phyloP scores from a whole-genome alignment of 192 early-diverging fungal genomes.

The Jimgerdemannia flammicorona region DNA sequence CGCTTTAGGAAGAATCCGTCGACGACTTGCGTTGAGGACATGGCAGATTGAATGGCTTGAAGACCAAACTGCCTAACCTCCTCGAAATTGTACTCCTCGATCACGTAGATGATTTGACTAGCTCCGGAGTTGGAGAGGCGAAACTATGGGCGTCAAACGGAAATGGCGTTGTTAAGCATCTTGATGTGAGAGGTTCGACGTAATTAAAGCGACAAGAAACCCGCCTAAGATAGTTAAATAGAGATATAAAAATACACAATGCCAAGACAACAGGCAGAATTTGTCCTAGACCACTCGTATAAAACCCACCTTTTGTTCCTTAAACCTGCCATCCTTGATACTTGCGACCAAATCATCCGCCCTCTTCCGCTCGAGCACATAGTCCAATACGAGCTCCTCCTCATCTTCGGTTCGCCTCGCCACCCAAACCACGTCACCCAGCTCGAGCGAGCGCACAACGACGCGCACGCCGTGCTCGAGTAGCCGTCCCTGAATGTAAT shows the following conservation, averaged over 20 bases:
- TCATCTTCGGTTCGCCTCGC: constrained; percentile 45
- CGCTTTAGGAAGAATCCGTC: constrained; percentile 85
- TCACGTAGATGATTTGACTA: constrained; percentile 76
- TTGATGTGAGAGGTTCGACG: neutral
- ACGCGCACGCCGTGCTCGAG: constrained; percentile 49
- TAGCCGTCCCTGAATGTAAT: constrained; percentile 69
- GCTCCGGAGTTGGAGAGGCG: constrained; percentile 70
- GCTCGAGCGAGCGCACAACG: constrained; percentile 57
- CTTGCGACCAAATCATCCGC: constrained; percentile 88
- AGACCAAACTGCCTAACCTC: constrained; percentile 57
- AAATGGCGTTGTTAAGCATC: neutral
- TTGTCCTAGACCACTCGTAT: neutral
- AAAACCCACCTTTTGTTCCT: constrained; percentile 80
- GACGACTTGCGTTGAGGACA: constrained; percentile 70
- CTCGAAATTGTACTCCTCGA: constrained; percentile 77
- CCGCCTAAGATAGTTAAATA: neutral
- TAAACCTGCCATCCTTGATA: constrained; percentile 91
- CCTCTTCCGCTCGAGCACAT: constrained; percentile 90
- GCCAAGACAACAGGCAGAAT: neutral
- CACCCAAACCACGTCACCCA: constrained; percentile 93
- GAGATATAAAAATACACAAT: too few relatives aligned
- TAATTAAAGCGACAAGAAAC: neutral
- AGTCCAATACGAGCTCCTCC: constrained; percentile 76
- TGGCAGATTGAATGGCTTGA: constrained; percentile 63
- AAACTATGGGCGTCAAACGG: constrained; percentile 37